Evolutionary conservation across 495 filamentous ascomycete species (phyloP).

Genomic region (Penicillium manginii): DNA sequence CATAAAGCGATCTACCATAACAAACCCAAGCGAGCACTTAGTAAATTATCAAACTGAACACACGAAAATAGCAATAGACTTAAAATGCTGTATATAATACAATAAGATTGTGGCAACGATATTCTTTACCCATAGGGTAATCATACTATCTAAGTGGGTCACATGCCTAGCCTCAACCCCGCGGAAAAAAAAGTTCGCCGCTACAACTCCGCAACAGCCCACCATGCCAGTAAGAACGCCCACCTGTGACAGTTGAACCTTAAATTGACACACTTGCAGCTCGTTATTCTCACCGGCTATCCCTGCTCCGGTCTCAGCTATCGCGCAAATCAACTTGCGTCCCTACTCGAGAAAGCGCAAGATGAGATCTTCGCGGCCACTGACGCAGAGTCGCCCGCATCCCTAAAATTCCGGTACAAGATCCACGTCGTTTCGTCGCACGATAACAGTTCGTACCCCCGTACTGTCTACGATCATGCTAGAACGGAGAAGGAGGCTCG

Average conservation of each 20-base stretch:
- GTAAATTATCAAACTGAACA: too few species aligned
- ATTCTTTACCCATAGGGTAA: too few species aligned
- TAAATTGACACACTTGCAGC: conserved; percentile 48
- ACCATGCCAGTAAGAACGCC: conserved; percentile 37
- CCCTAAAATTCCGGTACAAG: conserved; percentile 56
- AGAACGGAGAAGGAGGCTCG: conserved; percentile 87
- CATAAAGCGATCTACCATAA: too few species aligned
- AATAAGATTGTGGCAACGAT: too few species aligned
- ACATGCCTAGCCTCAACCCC: conserved; percentile 35
- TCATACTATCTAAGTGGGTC: conserved; percentile 20
- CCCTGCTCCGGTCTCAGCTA: conserved; percentile 92
- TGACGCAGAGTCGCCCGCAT: conserved; percentile 34
- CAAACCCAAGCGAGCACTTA: too few species aligned
- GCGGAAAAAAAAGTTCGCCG: conserved; percentile 29
- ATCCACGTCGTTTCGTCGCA: conserved; percentile 63
- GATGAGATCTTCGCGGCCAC: conserved; percentile 57
- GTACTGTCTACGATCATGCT: conserved; percentile 59
- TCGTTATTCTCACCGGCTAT: conserved; percentile 91
- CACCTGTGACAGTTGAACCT: background rate
- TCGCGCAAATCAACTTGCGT: conserved; percentile 77
- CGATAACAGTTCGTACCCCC: conserved; percentile 42
- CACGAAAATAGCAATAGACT: too few species aligned
- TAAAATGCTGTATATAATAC: too few species aligned
- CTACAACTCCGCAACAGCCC: conserved; percentile 14
- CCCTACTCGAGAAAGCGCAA: conserved; percentile 45